Percentiles rank a stretch among this genome's conserved stretches.
These are phyloP conservation scores for Arxiozyma slooffiae DNA, from an alignment of 1,139 yeast genomes.

Conservation along the genomic window DNA sequence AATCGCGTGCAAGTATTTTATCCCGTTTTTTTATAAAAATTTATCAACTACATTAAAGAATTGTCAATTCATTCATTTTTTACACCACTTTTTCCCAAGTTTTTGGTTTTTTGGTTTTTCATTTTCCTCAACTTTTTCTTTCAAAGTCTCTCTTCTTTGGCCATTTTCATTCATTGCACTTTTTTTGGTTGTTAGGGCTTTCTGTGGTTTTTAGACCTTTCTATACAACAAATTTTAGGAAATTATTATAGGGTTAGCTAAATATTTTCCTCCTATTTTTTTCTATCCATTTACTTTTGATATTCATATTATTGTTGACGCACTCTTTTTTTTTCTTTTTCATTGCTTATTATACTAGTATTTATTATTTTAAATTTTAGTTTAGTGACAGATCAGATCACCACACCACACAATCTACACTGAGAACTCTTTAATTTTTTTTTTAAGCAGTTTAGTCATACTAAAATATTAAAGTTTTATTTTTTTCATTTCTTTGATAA, in stretches of 20 bases:
- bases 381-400: too few species aligned
- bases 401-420: neutral
- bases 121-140: neutral
- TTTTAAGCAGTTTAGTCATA: neutral
- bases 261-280: neutral
- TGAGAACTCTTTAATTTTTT: neutral
- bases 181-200: neutral
- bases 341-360: too few species aligned
- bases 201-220: neutral
- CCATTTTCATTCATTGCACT: too few species aligned
- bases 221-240: neutral
- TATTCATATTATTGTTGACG: neutral
- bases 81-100: neutral
- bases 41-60: neutral
- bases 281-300: too few species aligned
- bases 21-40: neutral
- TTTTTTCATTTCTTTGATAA: neutral
- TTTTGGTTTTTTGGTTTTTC: neutral
- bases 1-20: neutral
- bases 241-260: neutral
- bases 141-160: neutral
- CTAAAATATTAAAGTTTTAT: neutral
- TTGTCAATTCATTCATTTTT: neutral
- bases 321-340: too few species aligned
- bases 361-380: too few species aligned